These are phyloP conservation scores for Linnemannia zychae DNA, from an alignment of 192 early-diverging fungal species.

Conservation along the genomic window DNA sequence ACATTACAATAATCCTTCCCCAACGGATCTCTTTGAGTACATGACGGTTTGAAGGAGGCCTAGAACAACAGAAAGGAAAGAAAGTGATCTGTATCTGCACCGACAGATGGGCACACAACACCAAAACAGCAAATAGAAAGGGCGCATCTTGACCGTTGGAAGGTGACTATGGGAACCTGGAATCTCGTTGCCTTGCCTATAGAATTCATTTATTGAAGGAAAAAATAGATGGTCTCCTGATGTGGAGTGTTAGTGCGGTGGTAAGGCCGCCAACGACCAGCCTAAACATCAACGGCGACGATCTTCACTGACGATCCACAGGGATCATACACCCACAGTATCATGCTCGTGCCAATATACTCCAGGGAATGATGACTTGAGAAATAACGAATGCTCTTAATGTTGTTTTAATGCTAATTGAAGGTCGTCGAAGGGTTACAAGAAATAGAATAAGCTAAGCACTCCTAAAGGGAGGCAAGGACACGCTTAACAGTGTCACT, in stretches of 20 bases:
- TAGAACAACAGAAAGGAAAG: not conserved
- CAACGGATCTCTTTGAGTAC: not conserved
- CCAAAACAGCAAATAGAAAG: not conserved
- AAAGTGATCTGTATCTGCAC: not conserved
- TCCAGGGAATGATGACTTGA: not conserved
- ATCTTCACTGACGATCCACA: not conserved
- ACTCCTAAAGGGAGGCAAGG: conserved; percentile 52
- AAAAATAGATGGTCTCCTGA: too few relatives aligned
- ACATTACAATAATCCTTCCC: not conserved
- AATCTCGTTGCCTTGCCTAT: not conserved
- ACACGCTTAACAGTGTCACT: conserved; percentile 81
- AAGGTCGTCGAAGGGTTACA: not conserved
- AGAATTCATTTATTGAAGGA: not conserved
- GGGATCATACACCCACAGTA: not conserved
- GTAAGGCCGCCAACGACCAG: not conserved
- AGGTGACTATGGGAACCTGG: not conserved
- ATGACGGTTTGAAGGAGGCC: not conserved
- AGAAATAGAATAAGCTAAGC: not conserved
- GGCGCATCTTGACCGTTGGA: not conserved
- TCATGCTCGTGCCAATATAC: not conserved
- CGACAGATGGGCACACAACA: not conserved
- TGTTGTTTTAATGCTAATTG: not conserved
- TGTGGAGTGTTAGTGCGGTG: too few relatives aligned
- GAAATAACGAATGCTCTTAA: not conserved
- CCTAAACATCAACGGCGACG: not conserved